Evolutionary conservation across 129 eudicot genomes (phyloP), one percentile per base, ranked within the genome.

Genomic region (Flaveria robusta): DNA sequence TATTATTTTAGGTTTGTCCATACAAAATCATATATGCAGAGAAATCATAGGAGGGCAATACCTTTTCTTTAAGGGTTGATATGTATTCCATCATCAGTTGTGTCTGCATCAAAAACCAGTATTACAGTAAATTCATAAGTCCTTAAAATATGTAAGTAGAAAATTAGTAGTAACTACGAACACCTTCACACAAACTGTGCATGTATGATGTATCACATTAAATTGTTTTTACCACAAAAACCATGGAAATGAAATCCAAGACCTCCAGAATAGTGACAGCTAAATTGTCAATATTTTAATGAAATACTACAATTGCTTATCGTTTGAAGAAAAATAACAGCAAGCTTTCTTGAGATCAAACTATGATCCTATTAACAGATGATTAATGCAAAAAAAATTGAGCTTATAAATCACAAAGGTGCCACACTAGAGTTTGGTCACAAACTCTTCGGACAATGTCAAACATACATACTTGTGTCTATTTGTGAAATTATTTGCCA

Each of bases 51-150:
- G 49, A 45, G 22, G 7, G 15, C 9, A 15, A 70, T 70, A 47
- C 74, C 74, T 70, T 29, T 26, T 49, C 60, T 27, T 70, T 15
- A 27, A 70, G 74, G 62, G 62, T 27, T 16, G 74, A 70, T 49
- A 70, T 70, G 62, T 70, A 26, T 22, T 70, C 60, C 60, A 70
- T 70, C 60, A 70, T 7, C 24, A 47, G 56, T 15, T 70, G 74
- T 18, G 62, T 16, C 74, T 70, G 74, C 62, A 70, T 47, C 14
- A 23, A 46, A 24, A 47, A 26, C 9, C 42, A 62, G 41, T 47
- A 47, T 9, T 49, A 70, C 45, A 26, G 56, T 43, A 39, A 22
- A 68, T 41, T 43, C 45, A 68, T 23, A 42, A 22, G 18, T 19
- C 68, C 45, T 63, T 63, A 15, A 16, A 31, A 58, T 23, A 23